phyloP scores from a whole-genome alignment of 495 filamentous ascomycete genomes.

The Platismatia glauca region DNA sequence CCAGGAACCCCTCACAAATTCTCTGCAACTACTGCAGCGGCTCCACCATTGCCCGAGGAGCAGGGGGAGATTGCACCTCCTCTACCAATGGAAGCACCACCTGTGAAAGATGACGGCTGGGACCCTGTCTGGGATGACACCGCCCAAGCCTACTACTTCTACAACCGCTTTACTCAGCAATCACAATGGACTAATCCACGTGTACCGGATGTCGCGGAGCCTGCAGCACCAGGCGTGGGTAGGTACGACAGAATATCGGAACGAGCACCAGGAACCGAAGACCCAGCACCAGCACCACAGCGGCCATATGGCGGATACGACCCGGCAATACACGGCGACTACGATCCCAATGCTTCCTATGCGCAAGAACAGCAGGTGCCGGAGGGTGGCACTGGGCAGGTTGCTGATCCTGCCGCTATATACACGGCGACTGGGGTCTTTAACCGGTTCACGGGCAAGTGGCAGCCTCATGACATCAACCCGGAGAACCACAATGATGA shows the following conservation, averaged over 20 bases:
- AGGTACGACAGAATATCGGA: conserved; percentile 26
- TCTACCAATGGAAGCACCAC: conserved; percentile 45
- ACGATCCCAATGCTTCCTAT: conserved; percentile 89
- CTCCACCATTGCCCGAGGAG: conserved; percentile 46
- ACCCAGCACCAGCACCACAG: conserved; percentile 13
- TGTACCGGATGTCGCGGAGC: conserved; percentile 40
- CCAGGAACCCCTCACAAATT: background rate
- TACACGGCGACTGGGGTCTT: conserved; percentile 68
- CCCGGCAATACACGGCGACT: conserved; percentile 89
- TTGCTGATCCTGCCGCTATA: conserved; percentile 31
- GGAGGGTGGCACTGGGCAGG: conserved; percentile 20
- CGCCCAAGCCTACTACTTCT: conserved; percentile 73
- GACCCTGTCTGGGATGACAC: conserved; percentile 70
- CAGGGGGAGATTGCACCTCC: conserved; percentile 36
- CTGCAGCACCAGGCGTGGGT: conserved; percentile 22
- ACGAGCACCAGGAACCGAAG: conserved; percentile 29
- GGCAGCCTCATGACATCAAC: conserved; percentile 53
- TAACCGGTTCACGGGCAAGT: conserved; percentile 88
- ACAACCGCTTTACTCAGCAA: conserved; percentile 67
- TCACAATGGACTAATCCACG: conserved; percentile 90
- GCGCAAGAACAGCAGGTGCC: conserved; percentile 48
- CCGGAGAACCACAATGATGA: conserved; percentile 80
- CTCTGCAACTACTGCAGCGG: conserved; percentile 5
- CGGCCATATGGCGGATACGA: conserved; percentile 67
- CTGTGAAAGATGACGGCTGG: conserved; percentile 72